Evolutionary conservation across 345 rosid genomes (phyloP).

Genomic region (Toxicodendron radicans): DNA sequence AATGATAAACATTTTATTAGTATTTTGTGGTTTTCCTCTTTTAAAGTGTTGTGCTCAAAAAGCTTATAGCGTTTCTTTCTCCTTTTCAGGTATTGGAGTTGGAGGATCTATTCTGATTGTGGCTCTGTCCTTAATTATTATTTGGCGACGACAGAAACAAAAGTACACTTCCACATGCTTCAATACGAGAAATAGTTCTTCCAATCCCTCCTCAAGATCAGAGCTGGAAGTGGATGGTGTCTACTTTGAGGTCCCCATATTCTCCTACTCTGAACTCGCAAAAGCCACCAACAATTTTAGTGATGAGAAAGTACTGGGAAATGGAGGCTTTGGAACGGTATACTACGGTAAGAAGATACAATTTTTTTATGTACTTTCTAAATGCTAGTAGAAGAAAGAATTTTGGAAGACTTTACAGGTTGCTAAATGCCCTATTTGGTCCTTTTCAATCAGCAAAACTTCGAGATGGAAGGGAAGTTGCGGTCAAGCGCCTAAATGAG

Average conservation of each 20-base stretch:
- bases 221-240: slow-evolving; percentile 36
- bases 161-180: slow-evolving; percentile 25
- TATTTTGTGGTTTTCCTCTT: neutral
- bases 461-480: slow-evolving; percentile 67
- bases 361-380: neutral
- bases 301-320: slow-evolving; percentile 50
- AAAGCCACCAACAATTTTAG: slow-evolving; percentile 57
- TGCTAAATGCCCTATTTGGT: neutral
- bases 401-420: neutral
- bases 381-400: too few species aligned
- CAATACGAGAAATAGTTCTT: slow-evolving; percentile 24
- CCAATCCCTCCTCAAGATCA: slow-evolving; percentile 29
- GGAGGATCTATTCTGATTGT: slow-evolving; percentile 33
- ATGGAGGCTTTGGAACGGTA: slow-evolving; percentile 76
- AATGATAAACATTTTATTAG: neutral
- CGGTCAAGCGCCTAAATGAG: slow-evolving; percentile 65
- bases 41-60: neutral
- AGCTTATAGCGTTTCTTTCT: neutral
- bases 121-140: slow-evolving; percentile 19
- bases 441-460: slow-evolving; percentile 47
- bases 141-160: slow-evolving; percentile 18
- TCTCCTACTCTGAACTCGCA: slow-evolving; percentile 59
- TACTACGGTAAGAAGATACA: slow-evolving; percentile 50
- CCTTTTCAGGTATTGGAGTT: slow-evolving; percentile 34
- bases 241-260: slow-evolving; percentile 49